phyloP scores from a whole-genome alignment of 306 rosid genomes.

The Myrica gale region DNA sequence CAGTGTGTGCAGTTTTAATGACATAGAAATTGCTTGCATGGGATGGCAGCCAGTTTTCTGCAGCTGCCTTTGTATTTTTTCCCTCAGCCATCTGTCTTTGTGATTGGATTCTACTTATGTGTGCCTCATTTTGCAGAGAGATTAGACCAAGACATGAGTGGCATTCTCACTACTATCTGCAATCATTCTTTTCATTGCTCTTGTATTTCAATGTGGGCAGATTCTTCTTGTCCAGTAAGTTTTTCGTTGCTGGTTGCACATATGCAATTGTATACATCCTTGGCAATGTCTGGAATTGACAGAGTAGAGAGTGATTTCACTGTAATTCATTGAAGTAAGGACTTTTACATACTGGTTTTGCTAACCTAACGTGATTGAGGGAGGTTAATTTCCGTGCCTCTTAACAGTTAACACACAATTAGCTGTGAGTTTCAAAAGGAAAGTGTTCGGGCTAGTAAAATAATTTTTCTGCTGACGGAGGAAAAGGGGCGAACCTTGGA shows the following conservation, averaged over 20 bases:
- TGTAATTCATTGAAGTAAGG: not conserved
- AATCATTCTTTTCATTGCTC: slow-evolving; percentile 97
- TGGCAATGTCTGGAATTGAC: not conserved
- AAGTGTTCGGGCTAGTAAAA: not conserved
- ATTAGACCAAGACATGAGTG: slow-evolving; percentile 77
- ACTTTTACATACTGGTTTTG: not conserved
- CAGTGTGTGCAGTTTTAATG: not conserved
- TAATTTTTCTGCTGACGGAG: not conserved
- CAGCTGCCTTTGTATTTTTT: not conserved
- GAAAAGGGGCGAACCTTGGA: not conserved
- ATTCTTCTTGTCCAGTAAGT: slow-evolving; percentile 97
- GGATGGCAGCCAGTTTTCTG: not conserved
- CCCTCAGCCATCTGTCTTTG: not conserved
- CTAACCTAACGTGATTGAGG: not conserved
- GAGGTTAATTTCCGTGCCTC: not conserved
- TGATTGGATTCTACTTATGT: slow-evolving; percentile 2
- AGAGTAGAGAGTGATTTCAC: not conserved
- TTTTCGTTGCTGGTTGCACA: slow-evolving; percentile 9
- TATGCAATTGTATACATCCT: slow-evolving; percentile 15
- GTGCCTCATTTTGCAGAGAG: slow-evolving; percentile 55
- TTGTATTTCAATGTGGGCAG: slow-evolving; percentile 92
- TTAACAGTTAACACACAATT: not conserved
- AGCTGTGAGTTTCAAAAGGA: not conserved
- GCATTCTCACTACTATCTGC: slow-evolving; percentile 95
- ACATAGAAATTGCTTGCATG: not conserved